Base-by-base conservation (phyloP, 2,329 filamentous ascomycete species). In the Exophiala dermatitidis region DNA sequence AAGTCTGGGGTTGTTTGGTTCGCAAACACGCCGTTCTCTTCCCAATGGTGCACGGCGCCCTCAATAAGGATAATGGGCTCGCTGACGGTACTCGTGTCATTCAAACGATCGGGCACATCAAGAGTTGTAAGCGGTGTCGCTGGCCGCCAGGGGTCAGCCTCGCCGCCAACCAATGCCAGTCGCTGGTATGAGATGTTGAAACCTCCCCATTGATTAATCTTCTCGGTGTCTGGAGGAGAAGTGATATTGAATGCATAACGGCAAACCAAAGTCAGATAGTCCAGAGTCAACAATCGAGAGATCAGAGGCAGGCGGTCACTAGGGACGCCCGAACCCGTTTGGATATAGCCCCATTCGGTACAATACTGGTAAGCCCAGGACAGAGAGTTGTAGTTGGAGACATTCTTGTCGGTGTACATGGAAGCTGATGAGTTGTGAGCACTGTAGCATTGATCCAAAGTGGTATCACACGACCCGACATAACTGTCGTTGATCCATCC, bases 11-110 rank as follows among this genome's bases (percentile, higher is more conserved):
- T 78, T 0, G 83, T 84, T 42, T 86, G 75, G 53, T 84, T 83
- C 1, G 73, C 67, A 46, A 83, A 80, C 50, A 59, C 28, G 12
- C 57, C 60, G 41, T 63, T 61, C 46, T 58, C 52, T 32, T 53
- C 85, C 84, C 86, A 93, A 66, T 91, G 87, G 67, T 94, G 88
- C 19, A 90, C 86, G 0, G 81, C 86, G n/a, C 78, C 78, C 2
- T 76, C 72, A 43, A 94, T 88, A 43, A 91, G 65, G n/a, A 88
- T 75, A 58, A 84, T 86, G 0, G 88, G 88, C 71, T 90, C 78
- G 45, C 75, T 77, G 0, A 73, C 70, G 0, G 85, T 86, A 42
- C 78, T 85, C 9, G 60, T 58, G 30, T 53, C 33, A 44, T 60
- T 62, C 26, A 72, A 68, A 19, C 86, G 74, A 31, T 74, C 70